Evolutionary conservation across 192 early-diverging fungal genomes (phyloP).

Genomic region (Gonapodya sp.): DNA sequence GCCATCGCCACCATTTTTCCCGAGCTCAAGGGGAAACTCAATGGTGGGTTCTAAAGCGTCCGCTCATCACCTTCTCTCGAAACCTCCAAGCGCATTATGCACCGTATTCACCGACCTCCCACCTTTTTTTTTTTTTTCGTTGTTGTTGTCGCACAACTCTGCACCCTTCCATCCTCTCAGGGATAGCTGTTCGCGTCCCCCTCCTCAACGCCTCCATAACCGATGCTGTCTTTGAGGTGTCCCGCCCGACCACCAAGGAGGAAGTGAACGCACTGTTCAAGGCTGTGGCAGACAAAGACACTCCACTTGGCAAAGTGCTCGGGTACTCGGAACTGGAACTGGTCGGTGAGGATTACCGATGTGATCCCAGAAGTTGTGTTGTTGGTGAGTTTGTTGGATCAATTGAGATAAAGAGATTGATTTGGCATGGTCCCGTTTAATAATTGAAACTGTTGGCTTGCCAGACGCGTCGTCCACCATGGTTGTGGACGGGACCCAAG

Average conservation of each 20-base stretch:
- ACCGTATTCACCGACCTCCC: too few species aligned
- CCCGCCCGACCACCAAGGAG: constrained; percentile 3
- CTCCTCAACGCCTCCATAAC: constrained; percentile 13
- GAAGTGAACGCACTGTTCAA: constrained; percentile 10
- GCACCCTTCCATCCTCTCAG: neutral
- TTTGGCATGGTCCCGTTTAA: neutral
- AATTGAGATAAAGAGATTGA: too few species aligned
- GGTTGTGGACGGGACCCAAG: neutral
- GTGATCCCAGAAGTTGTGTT: neutral
- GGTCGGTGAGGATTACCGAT: constrained; percentile 5
- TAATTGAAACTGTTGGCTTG: neutral
- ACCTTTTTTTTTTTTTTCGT: too few species aligned
- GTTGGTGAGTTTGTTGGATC: neutral
- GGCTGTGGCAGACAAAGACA: constrained; percentile 11
- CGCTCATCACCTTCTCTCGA: too few species aligned
- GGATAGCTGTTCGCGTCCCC: constrained; percentile 6
- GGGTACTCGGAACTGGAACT: constrained; percentile 12
- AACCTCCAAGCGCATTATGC: too few species aligned
- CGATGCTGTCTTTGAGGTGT: constrained; percentile 12
- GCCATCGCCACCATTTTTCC: constrained; percentile 12
- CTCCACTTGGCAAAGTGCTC: constrained; percentile 9
- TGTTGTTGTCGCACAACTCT: too few species aligned
- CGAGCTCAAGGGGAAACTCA: constrained; percentile 15
- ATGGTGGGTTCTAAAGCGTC: constrained; percentile 8
- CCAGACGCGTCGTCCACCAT: neutral